Evolutionary conservation across 345 rosid species (phyloP).

Genomic region (Rhodomyrtus tomentosa): DNA sequence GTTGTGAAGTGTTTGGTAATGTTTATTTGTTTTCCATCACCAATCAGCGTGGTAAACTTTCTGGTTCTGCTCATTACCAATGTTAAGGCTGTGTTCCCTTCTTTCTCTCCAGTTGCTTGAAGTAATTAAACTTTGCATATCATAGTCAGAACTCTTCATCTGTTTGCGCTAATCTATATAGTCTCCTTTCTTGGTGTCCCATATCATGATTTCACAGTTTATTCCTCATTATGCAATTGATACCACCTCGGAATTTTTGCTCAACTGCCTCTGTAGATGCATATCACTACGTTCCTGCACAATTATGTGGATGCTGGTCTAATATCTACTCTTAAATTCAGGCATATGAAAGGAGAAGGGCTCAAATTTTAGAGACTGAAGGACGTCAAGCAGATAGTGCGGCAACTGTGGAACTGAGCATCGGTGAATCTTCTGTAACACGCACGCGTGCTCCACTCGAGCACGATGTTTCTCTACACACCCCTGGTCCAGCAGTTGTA

Average conservation of each 20-base stretch:
- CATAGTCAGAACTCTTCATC: neutral
- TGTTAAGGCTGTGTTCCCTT: neutral
- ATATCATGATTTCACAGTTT: neutral
- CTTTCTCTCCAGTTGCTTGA: neutral
- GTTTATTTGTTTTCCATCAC: neutral
- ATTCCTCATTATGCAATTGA: neutral
- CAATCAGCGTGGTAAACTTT: neutral
- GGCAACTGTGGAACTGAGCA: neutral
- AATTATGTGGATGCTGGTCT: neutral
- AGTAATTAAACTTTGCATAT: neutral
- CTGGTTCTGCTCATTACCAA: neutral
- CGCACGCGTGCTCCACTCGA: constrained; percentile 22
- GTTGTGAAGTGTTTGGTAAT: neutral
- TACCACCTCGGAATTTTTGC: neutral
- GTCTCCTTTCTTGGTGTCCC: neutral
- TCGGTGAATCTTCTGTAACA: constrained; percentile 16
- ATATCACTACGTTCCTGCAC: neutral
- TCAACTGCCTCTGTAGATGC: neutral
- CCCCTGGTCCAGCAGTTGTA: constrained; percentile 36
- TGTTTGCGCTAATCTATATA: neutral
- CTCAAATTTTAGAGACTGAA: constrained; percentile 30
- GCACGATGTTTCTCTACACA: constrained; percentile 10
- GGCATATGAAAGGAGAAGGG: constrained; percentile 80
- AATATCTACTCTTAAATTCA: constrained; percentile 4
- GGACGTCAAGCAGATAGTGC: constrained; percentile 39